Percentiles rank a stretch among this genome's conserved stretches.
Evolutionary conservation across 164 flowering plant species (phyloP).

Genomic region (Tinospora cordifolia): DNA sequence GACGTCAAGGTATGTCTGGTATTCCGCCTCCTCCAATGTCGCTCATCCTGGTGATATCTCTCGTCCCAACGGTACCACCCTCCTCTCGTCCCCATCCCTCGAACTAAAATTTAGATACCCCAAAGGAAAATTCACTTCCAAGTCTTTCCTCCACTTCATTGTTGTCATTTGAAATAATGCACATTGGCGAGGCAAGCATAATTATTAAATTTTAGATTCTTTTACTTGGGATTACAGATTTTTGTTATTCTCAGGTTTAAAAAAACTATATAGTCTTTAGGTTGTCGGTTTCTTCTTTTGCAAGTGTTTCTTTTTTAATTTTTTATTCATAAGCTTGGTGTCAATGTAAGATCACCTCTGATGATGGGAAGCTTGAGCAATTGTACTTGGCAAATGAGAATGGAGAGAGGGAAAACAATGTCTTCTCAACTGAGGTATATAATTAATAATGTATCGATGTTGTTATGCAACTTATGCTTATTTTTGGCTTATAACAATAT

Average conservation of each 20-base stretch:
- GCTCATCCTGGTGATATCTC: too few species aligned
- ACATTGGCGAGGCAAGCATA: not conserved
- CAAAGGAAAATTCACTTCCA: not conserved
- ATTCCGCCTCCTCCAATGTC: too few species aligned
- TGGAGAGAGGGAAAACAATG: constrained; percentile 30
- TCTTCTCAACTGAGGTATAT: constrained; percentile 22
- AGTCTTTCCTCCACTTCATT: not conserved
- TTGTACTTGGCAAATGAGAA: constrained; percentile 35
- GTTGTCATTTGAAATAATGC: too few species aligned
- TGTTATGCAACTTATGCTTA: too few species aligned
- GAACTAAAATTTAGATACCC: not conserved
- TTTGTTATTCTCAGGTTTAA: not conserved
- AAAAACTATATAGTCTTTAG: not conserved
- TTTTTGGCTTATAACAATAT: constrained; percentile 15
- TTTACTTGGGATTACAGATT: not conserved
- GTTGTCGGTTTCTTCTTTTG: not conserved
- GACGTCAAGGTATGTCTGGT: too few species aligned
- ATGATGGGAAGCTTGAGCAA: constrained; percentile 36
- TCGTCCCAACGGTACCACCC: too few species aligned
- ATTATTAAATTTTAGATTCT: not conserved
- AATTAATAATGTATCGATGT: constrained; percentile 1
- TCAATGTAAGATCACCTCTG: constrained; percentile 32
- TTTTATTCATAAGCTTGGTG: not conserved
- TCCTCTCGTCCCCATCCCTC: not conserved
- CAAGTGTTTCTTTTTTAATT: not conserved